Base-by-base conservation (phyloP, 768 basidiomycete genomes). In the Clavulina sp. region DNA sequence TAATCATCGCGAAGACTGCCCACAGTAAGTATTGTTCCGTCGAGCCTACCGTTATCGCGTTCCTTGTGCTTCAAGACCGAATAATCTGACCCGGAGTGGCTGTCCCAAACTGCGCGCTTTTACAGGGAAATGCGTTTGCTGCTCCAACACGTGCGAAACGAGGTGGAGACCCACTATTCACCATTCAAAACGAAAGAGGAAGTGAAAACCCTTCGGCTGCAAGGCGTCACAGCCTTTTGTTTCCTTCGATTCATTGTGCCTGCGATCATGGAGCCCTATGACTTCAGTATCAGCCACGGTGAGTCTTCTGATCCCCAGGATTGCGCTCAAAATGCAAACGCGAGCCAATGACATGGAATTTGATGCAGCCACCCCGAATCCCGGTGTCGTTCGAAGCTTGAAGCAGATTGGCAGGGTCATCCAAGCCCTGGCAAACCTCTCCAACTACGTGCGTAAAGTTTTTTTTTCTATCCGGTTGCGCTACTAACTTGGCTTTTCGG, bases 161-260 rank as follows among this genome's bases (percentile, higher is more conserved):
- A 86, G 46, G 84, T 88, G 1, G 84, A 86, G 24, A 28, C 18
- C 16, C 23, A 34, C 9, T 43, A 52, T 56, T 49, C 57, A 26
- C 5, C n/a, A n/a, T n/a, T n/a, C n/a, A n/a, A n/a, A n/a, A 64
- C 68, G 21, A 56, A 57, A 5, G 55, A 64, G 6, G 67, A 71
- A 5, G 72, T 70, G 13, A 67, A 68, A 26, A 73, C 71, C 54
- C 66, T 64, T 36, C 71, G 81, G 31, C 78, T 76, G 73, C 86
- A 88, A 61, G 79, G 81, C 58, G 83, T 92, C 40, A 85, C 83
- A 32, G 87, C 88, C 1, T 91, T 92, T 61, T 78, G 83, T 61
- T 92, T 91, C 65, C 72, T 92, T 40, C 76, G 88, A 38, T 88
- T 91, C 63, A 81, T 92, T 54, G 84, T 86, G 24, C 89, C 88